phyloP scores from a whole-genome alignment of 1,284 basidiomycete genomes.

The Trichosporon faecale region DNA sequence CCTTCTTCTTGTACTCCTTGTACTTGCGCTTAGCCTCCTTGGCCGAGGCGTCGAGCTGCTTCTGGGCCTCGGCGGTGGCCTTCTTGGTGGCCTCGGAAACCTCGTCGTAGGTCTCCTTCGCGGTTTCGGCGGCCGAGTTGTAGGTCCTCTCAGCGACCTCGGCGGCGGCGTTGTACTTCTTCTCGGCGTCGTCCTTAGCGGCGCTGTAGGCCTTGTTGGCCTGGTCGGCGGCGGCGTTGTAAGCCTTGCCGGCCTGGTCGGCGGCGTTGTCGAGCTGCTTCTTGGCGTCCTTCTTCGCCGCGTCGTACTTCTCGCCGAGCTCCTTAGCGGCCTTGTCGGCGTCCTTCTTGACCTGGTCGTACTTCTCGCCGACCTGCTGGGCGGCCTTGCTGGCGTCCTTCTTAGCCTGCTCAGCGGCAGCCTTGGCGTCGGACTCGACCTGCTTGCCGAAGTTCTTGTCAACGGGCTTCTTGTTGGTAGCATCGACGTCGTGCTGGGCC shows the following conservation, averaged over 20 bases:
- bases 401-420: not conserved
- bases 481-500: not conserved
- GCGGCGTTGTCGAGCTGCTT: not conserved
- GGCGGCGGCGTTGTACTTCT: slow-evolving; percentile 16
- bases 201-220: slow-evolving; percentile 54
- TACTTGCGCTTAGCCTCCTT: slow-evolving; percentile 54
- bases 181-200: slow-evolving; percentile 23
- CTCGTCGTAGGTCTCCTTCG: slow-evolving; percentile 20
- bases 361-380: not conserved
- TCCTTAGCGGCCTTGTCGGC: slow-evolving; percentile 49
- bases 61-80: slow-evolving; percentile 22
- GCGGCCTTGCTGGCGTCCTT: slow-evolving; percentile 1
- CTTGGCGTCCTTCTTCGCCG: not conserved
- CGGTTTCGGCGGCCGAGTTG: slow-evolving; percentile 28
- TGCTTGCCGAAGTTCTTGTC: slow-evolving; percentile 11
- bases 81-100: not conserved
- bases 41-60: slow-evolving; percentile 19
- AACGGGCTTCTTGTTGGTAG: not conserved
- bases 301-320: slow-evolving; percentile 57
- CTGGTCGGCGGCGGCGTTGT: not conserved
- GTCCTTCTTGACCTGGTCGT: slow-evolving; percentile 45
- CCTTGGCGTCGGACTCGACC: slow-evolving; percentile 3
- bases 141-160: slow-evolving; percentile 26
- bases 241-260: not conserved
- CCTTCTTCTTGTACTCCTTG: slow-evolving; percentile 55